Evolutionary conservation across 257 asterid genomes (phyloP), one percentile per base, ranked within the genome.

Genomic region (Ocimum tenuiflorum): DNA sequence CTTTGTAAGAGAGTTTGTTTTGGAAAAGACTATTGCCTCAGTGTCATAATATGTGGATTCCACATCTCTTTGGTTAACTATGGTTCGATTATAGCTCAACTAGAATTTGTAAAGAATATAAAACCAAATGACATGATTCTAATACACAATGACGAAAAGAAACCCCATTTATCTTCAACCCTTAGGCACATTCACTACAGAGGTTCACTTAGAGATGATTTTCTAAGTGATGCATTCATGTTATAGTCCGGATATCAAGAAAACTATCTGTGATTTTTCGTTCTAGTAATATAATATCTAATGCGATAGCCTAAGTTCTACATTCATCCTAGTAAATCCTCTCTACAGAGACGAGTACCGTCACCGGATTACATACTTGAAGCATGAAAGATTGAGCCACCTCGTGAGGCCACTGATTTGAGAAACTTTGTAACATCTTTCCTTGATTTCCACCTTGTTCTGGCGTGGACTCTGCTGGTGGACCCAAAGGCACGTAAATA

Each of bases 401-500:
- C 65, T 38, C 18, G 14, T 49, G 75, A 43, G 48, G 78, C 47
- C 48, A 80, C 9, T 24, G 78, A 69, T 17, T 13, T 17, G 60
- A 82, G 88, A 75, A 75, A 80, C 27, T 73, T 70, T 8, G 75
- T 54, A 36, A 77, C 77, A 18, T 77, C 67, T 70, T 79, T 61
- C 53, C 74, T 80, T 19, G 84, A 33, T 24, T 38, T 57, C 95
- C 88, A 82, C 50, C 71, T 82, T 14, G 66, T 78, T 24, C 65
- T 73, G 42, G 60, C 58, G 60, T 70, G 64, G 63, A 61, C 63
- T 1, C 54, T 42, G 42, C 63, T 75, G 5, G 77, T 61, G 47
- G 51, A 61, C 22, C 81, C 86, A 27, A 70, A 77, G n/a, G 71
- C 71, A 55, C 78, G 69, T 35, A 81, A 57, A 59, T 41, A 78